Conservation (phyloP, 2,329 filamentous ascomycete genomes). For the Pezizomycotina sp. region DNA sequence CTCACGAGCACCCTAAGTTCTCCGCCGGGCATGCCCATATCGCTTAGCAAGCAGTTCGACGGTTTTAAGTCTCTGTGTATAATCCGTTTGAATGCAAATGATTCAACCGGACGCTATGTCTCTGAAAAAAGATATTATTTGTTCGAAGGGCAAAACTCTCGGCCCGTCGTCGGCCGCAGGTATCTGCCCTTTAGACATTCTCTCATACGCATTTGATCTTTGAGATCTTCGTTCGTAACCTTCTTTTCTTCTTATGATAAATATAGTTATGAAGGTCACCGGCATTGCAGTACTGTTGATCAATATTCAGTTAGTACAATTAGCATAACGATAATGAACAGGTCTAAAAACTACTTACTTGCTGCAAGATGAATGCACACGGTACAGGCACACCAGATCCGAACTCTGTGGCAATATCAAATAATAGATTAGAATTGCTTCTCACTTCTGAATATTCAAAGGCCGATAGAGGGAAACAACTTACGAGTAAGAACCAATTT, state of each 20-base stretch:
- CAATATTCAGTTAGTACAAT: slow-evolving; percentile 1
- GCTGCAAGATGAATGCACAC: slow-evolving; percentile 94
- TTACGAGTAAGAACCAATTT: slow-evolving; percentile 54
- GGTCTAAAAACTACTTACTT: slow-evolving; percentile 30
- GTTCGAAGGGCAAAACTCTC: slow-evolving; percentile 55
- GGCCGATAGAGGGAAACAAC: slow-evolving; percentile 10
- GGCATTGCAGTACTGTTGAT: slow-evolving; percentile 59
- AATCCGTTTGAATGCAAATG: slow-evolving; percentile 84
- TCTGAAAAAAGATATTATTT: slow-evolving; percentile 92
- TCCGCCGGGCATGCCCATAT: slow-evolving; percentile 39
- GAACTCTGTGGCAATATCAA: slow-evolving; percentile 39
- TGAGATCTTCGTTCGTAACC: slow-evolving; percentile 65
- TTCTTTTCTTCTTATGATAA: slow-evolving; percentile 39
- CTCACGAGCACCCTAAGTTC: slow-evolving; percentile 73
- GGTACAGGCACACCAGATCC: slow-evolving; percentile 76
- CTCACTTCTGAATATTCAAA: neutral
- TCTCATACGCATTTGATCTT: slow-evolving; percentile 56
- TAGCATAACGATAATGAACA: neutral
- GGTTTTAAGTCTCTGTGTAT: slow-evolving; percentile 94
- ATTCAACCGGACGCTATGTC: slow-evolving; percentile 84
- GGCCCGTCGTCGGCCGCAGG: slow-evolving; percentile 30
- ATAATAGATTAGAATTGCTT: slow-evolving; percentile 5
- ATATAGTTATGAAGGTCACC: slow-evolving; percentile 84
- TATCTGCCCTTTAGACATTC: slow-evolving; percentile 63
- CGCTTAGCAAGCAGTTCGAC: slow-evolving; percentile 81